Evolutionary conservation across 495 filamentous ascomycete species (phyloP), one percentile per base, ranked within the genome.

Genomic region (Aspergillus haitiensis): DNA sequence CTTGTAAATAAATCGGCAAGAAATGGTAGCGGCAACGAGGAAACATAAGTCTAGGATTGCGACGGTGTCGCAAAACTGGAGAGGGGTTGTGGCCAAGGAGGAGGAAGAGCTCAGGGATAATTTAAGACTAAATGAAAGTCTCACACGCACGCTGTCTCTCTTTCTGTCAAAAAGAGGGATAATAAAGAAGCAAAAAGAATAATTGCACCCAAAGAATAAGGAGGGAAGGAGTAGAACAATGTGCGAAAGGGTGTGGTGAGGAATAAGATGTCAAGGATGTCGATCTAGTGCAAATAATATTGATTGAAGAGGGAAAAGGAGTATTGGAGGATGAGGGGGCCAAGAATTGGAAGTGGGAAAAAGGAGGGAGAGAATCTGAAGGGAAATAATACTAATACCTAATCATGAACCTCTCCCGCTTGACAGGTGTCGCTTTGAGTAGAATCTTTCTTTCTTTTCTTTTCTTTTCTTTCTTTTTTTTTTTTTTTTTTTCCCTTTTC

Each of bases 1-100:
- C 27, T 55, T 55, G 45, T 51, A 54, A 62, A 45, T 45, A 33
- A 55, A 56, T 42, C 35, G 56, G 49, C 47, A 48, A 47, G 59
- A 36, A 46, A 54, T 37, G 34, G 21, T 32, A 42, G 47, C 51
- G 16, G 52, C 8, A 54, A 52, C 57, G 55, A 58, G 57, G 57
- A 55, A 59, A 55, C 65, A 67, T 67, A 64, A 64, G 65, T 65
- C 50, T 50, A 45, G 50, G 47, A 58, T 60, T 59, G 65, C 65
- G 65, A 67, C 65, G 56, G 47, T 32, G 62, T 64, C 65, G 61
- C 61, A 59, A 57, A 46, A 48, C 52, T 48, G 57, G 18, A 42
- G 39, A 54, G 48, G 49, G 58, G 44, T 37, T 58, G 47, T n/a
- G 48, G 52, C 12, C 52, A 39, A 60, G 52, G 54, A 37, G 34